phyloP scores from a whole-genome alignment of 768 basidiomycete genomes.

The Suillus paluster region DNA sequence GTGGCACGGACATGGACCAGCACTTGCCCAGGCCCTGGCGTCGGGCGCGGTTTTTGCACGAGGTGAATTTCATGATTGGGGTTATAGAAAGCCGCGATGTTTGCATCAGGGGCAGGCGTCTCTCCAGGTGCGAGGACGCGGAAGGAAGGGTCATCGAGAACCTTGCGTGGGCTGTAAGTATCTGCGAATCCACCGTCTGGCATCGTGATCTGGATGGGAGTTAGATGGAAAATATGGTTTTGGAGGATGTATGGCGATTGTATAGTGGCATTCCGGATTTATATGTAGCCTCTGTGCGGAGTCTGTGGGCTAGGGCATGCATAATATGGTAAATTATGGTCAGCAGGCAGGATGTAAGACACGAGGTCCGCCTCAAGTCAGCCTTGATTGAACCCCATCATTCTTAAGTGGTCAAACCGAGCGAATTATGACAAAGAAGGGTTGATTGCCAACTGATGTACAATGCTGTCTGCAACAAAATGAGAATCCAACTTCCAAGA shows the following conservation, averaged over 20 bases:
- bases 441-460: conserved; percentile 18
- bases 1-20: conserved; percentile 69
- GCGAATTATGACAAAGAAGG: not conserved
- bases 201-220: conserved; percentile 18
- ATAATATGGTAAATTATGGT: not conserved
- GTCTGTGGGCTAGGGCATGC: too few species aligned
- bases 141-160: conserved; percentile 60
- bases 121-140: conserved; percentile 55
- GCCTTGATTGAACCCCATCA: not conserved
- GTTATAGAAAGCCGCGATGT: conserved; percentile 70
- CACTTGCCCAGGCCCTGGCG: conserved; percentile 67
- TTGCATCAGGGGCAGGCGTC: conserved; percentile 49
- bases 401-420: not conserved
- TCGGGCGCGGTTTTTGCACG: conserved; percentile 64
- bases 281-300: not conserved
- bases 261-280: not conserved
- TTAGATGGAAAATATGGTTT: not conserved
- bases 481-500: conserved; percentile 21
- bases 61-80: conserved; percentile 66
- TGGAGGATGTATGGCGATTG: not conserved
- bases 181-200: conserved; percentile 37
- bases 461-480: conserved; percentile 20
- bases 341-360: not conserved
- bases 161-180: conserved; percentile 58
- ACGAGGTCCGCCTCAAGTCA: not conserved